phyloP scores from a whole-genome alignment of 1,284 basidiomycete species.

The Cryptococcus amylolentus region DNA sequence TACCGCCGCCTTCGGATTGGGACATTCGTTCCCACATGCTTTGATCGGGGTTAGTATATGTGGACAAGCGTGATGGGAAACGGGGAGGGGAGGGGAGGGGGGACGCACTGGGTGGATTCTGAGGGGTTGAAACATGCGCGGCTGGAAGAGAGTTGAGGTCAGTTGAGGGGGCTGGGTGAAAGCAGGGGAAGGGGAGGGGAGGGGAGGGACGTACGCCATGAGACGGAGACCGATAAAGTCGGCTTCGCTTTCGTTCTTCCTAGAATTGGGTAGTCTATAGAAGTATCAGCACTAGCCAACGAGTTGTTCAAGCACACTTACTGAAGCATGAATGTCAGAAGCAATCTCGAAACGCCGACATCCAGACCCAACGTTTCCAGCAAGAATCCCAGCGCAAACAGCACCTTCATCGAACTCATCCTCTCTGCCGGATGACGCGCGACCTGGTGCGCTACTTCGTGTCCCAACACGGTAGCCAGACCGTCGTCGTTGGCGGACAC shows the following conservation, averaged over 20 bases:
- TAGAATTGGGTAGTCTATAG: constrained; percentile 69
- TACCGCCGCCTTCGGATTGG: constrained; percentile 52
- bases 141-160: constrained; percentile 6
- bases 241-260: constrained; percentile 76
- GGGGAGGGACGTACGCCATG: constrained; percentile 54
- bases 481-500: constrained; percentile 74
- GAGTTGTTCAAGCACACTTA: constrained; percentile 17
- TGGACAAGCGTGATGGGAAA: background rate
- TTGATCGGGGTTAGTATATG: background rate
- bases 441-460: constrained; percentile 87
- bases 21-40: constrained; percentile 68
- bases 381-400: constrained; percentile 55
- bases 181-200: background rate
- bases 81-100: background rate
- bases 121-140: constrained; percentile 39
- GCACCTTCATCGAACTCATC: constrained; percentile 60
- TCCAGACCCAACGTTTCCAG: constrained; percentile 62
- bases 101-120: constrained; percentile 64
- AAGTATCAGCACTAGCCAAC: background rate
- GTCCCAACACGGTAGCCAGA: constrained; percentile 78
- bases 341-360: constrained; percentile 52
- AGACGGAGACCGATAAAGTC: constrained; percentile 71
- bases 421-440: constrained; percentile 72
- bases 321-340: constrained; percentile 60
- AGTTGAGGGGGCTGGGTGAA: background rate